Evolutionary conservation across 345 rosid genomes (phyloP), one percentile per base, ranked within the genome.

Genomic region (Moricandia moricandioides): DNA sequence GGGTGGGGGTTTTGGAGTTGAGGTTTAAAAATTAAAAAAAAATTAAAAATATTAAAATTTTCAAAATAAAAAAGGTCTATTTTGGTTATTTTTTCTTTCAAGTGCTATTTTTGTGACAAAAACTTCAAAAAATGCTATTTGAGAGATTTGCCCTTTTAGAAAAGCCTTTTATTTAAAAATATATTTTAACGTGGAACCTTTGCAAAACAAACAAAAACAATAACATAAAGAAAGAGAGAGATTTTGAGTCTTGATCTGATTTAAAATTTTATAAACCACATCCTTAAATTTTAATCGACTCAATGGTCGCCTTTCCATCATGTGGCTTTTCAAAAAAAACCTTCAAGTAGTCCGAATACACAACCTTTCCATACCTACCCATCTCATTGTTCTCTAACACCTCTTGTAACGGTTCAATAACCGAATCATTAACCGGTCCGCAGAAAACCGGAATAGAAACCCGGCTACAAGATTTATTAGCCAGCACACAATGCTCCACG

Each of bases 381-480:
- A 3, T 26, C 61, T 80, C 77, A 16, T 62, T 76, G 9, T 52
- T 58, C 71, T 65, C 60, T 34, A 79, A 24, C 77, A 65, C 70
- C 49, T 80, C 65, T 5, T 55, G 45, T 37, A 80, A 71, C 5
- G 83, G 80, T 13, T 76, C 76, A 29, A 80, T 66, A 30, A 60
- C 72, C 60, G 76, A 67, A 52, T 71, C 72, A 34, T 51, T 6
- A 65, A 61, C 72, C 59, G 83, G 83, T 54, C 76, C 72, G 8
- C 65, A 54, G 17, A 80, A 80, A 73, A 75, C 72, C 29, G 83
- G 80, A 37, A 80, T n/a, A 4, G 77, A 80, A 66, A 80, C 76
- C 70, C 80, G 72, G 73, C 79, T 80, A 18, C 49, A 52, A 63
- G 6, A 11, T 13, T 65, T 55, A 54, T 75, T 71, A n/a, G 67